Base-by-base conservation (phyloP, 108 stramenopile species). In the Nitzschia sp. region DNA sequence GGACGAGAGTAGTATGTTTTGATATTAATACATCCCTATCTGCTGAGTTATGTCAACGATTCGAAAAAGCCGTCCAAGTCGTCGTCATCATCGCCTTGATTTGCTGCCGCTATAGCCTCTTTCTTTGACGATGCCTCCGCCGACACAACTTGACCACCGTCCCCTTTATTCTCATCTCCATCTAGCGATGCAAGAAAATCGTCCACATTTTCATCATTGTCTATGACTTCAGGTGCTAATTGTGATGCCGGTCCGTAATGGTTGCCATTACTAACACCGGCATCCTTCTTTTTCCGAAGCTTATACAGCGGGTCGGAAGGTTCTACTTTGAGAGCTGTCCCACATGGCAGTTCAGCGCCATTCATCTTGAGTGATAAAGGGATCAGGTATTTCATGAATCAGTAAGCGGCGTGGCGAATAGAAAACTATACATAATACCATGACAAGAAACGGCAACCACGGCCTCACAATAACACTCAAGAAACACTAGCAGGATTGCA, bases 61-160 rank as follows among this genome's bases (percentile, higher is more conserved):
- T 79, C 79, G 79, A 88, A 88, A 57, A 88, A 88, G 45, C 85
- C 84, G 68, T 88, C 87, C 48, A 88, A 67, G 25, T 83, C 87
- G 1, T 81, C 86, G 2, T 70, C 75, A 15, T 70, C 47, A 18
- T 64, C 57, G 13, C 38, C 70, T 45, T 25, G 4, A 61, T 68
- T 15, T 4, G 53, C 1, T 13, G 6, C 54, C n/a, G n/a, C n/a
- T n/a, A n/a, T n/a, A n/a, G n/a, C n/a, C n/a, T n/a, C n/a, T n/a
- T n/a, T n/a, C n/a, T n/a, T 42, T 9, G 38, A 42, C 38, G 38
- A 42, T 42, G 6, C 38, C 19, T 64, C 53, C 11, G 45, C 46
- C 21, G 51, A 5, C 19, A 15, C 35, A 30, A 21, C 35, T 60
- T 26, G 27, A 46, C 42, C n/a, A n/a, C 2, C 27, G 21, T 28